Evolutionary conservation across 768 basidiomycete species (phyloP).

Genomic region (Boletus vermiculosoides): DNA sequence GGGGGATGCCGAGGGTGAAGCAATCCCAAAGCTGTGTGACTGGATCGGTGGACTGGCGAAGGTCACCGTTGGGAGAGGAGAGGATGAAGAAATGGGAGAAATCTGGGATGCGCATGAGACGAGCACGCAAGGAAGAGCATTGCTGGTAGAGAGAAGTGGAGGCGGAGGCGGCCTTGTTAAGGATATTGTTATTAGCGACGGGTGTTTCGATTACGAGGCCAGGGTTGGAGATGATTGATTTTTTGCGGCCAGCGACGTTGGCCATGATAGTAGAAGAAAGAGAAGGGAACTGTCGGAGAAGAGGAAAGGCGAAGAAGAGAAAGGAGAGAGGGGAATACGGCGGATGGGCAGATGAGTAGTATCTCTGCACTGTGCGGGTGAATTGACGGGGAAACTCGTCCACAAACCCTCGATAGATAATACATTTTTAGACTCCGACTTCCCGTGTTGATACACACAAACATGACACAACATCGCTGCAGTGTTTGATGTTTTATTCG

Average conservation of each 20-base stretch:
- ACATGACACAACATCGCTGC: conserved; percentile 20
- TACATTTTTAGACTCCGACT: conserved; percentile 32
- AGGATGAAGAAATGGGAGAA: conserved; percentile 71
- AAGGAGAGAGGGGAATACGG: background rate
- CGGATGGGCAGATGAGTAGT: conserved; percentile 9
- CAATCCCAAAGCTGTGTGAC: conserved; percentile 94
- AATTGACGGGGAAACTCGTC: conserved; percentile 11
- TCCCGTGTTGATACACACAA: conserved; percentile 29
- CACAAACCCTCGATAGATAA: conserved; percentile 26
- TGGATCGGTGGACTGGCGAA: conserved; percentile 81
- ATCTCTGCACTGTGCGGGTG: conserved; percentile 6
- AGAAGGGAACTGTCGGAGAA: background rate
- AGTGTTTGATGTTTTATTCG: background rate
- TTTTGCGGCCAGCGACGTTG: conserved; percentile 69
- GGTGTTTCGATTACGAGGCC: conserved; percentile 72
- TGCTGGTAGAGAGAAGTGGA: conserved; percentile 90
- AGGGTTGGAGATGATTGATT: conserved; percentile 66
- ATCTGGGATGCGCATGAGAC: conserved; percentile 74
- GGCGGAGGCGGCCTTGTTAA: conserved; percentile 87
- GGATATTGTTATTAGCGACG: conserved; percentile 77
- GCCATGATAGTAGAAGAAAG: conserved; percentile 41
- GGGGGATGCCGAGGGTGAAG: conserved; percentile 88
- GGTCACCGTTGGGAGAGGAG: conserved; percentile 52
- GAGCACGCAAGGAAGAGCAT: conserved; percentile 74
- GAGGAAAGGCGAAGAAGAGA: background rate